Percentiles rank a stretch among this genome's conserved stretches.
Conservation (phyloP, 2,329 filamentous ascomycete genomes). For the Daldinia sp. region DNA sequence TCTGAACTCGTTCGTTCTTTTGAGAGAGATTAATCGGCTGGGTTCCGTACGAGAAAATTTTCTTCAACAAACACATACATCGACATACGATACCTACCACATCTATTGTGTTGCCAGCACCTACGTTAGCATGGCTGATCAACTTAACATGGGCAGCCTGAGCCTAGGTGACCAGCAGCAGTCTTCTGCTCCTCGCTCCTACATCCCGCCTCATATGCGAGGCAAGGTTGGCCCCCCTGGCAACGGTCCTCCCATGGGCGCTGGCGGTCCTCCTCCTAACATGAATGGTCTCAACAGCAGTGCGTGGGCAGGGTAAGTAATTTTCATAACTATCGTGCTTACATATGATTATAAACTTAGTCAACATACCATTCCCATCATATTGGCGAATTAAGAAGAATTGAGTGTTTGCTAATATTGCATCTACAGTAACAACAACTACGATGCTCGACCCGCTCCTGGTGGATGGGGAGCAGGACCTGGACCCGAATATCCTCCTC, state of each 20-base stretch:
- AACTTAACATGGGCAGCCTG: slow-evolving; percentile 83
- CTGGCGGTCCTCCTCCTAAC: slow-evolving; percentile 48
- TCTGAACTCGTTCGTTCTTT: slow-evolving; percentile 44
- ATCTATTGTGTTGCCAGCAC: slow-evolving; percentile 9
- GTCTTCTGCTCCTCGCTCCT: slow-evolving; percentile 66
- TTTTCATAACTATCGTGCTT: background rate
- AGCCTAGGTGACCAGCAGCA: slow-evolving; percentile 64
- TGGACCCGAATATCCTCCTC: slow-evolving; percentile 48
- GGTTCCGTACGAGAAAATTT: slow-evolving; percentile 40
- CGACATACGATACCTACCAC: slow-evolving; percentile 18
- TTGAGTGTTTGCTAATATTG: slow-evolving; percentile 26
- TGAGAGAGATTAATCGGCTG: slow-evolving; percentile 43
- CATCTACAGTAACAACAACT: slow-evolving; percentile 56
- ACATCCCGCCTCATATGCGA: slow-evolving; percentile 88
- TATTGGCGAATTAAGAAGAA: background rate
- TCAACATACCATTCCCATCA: background rate
- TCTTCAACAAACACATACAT: slow-evolving; percentile 28
- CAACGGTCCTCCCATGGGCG: slow-evolving; percentile 41
- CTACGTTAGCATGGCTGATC: slow-evolving; percentile 74
- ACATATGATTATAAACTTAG: background rate
- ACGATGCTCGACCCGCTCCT: slow-evolving; percentile 50
- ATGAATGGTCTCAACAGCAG: slow-evolving; percentile 66
- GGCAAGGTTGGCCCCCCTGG: slow-evolving; percentile 56
- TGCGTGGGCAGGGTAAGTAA: slow-evolving; percentile 69
- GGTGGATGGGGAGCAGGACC: slow-evolving; percentile 47